Percentiles rank a stretch among this genome's conserved stretches.
These are phyloP conservation scores for Hericium erinaceus DNA, from an alignment of 768 basidiomycete genomes.

Conservation along the genomic window DNA sequence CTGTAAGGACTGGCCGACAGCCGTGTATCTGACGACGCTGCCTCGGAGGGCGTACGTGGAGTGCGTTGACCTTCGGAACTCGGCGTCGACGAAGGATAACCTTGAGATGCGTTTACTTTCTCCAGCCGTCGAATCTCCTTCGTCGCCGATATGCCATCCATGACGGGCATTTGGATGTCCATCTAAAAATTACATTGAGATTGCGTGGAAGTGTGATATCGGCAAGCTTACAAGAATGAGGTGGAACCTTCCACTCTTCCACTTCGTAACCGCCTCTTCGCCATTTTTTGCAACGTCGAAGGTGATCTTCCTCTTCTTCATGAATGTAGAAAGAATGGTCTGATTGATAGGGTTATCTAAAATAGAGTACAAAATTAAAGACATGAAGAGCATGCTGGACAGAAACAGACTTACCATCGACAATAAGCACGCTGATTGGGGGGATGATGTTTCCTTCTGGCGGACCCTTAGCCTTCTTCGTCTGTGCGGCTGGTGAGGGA, in stretches of 20 bases:
- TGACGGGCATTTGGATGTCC: conserved; percentile 99
- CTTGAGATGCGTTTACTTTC: conserved; percentile 51
- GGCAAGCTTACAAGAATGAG: conserved; percentile 71
- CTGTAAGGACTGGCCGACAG: conserved; percentile 60
- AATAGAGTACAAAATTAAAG: conserved; percentile 29
- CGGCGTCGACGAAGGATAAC: conserved; percentile 60
- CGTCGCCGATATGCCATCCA: conserved; percentile 97
- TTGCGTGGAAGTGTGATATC: background rate
- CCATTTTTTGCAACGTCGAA: conserved; percentile 93
- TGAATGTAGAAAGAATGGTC: conserved; percentile 92
- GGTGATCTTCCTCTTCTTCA: conserved; percentile 93
- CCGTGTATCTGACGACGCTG: conserved; percentile 37
- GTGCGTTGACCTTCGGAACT: conserved; percentile 44
- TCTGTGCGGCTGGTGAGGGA: conserved; percentile 14
- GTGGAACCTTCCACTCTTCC: conserved; percentile 89
- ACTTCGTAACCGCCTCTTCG: conserved; percentile 91
- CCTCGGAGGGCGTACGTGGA: conserved; percentile 45
- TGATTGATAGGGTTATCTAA: conserved; percentile 98
- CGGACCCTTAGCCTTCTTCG: conserved; percentile 38
- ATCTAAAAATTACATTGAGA: conserved; percentile 45
- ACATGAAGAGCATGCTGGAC: background rate
- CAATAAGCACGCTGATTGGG: conserved; percentile 95
- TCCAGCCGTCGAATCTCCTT: conserved; percentile 90
- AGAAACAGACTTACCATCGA: conserved; percentile 64
- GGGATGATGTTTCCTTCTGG: conserved; percentile 75